Evolutionary conservation across 495 filamentous ascomycete genomes (phyloP).

Genomic region (Chlorociboria aeruginascens): DNA sequence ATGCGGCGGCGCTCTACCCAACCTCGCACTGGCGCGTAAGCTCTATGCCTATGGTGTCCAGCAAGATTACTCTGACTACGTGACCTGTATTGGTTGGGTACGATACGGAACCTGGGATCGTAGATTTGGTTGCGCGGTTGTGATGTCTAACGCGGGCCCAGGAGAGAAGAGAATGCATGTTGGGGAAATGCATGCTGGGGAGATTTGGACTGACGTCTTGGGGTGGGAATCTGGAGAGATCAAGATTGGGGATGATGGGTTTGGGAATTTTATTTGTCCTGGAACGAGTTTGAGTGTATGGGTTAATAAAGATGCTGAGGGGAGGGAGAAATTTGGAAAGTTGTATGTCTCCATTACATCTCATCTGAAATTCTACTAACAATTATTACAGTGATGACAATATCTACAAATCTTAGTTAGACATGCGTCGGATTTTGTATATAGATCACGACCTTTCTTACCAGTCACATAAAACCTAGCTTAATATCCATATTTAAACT

Average conservation of each 20-base stretch:
- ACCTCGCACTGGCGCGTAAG: slow-evolving; percentile 51
- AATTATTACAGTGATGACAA: slow-evolving; percentile 20
- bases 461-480: no score
- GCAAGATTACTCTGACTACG: slow-evolving; percentile 53
- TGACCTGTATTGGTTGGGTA: slow-evolving; percentile 60
- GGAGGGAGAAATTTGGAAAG: slow-evolving; percentile 34
- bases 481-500: no score
- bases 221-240: slow-evolving; percentile 33
- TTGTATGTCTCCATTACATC: slow-evolving; percentile 21
- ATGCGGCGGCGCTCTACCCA: slow-evolving; percentile 46
- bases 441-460: no score
- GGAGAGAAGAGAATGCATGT: slow-evolving; percentile 49
- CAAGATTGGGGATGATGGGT: slow-evolving; percentile 42
- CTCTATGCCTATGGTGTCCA: slow-evolving; percentile 59
- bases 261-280: slow-evolving; percentile 39
- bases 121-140: slow-evolving; percentile 41
- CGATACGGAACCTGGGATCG: slow-evolving; percentile 44
- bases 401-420: slow-evolving; percentile 21
- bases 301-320: slow-evolving; percentile 43
- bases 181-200: slow-evolving; percentile 40
- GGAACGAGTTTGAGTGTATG: slow-evolving; percentile 46
- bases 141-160: slow-evolving; percentile 43
- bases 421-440: no score
- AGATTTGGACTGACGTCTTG: slow-evolving; percentile 52
- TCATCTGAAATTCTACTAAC: slow-evolving; percentile 5